A percentile compares a stretch with the other conserved stretches of the same genome.
phyloP scores from a whole-genome alignment of 192 early-diverging fungal genomes.

The Mortierella alpina region DNA sequence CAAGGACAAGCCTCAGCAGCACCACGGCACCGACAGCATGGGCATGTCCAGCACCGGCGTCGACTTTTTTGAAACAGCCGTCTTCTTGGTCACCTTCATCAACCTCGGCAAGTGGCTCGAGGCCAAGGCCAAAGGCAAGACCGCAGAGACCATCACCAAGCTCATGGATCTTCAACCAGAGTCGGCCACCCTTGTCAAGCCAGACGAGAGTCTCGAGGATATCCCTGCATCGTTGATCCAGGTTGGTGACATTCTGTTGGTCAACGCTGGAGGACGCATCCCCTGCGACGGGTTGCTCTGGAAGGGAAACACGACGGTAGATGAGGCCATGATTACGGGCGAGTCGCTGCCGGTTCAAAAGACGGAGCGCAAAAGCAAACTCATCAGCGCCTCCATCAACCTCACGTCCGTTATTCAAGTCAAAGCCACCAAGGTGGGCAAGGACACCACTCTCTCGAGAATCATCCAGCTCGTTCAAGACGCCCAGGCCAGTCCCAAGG shows the following conservation, averaged over 20 bases:
- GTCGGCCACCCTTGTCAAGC: conserved; percentile 67
- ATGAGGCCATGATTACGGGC: conserved; percentile 88
- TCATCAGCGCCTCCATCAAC: conserved; percentile 78
- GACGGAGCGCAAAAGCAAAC: conserved; percentile 53
- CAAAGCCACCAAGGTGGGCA: conserved; percentile 70
- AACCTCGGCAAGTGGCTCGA: conserved; percentile 86
- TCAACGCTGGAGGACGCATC: conserved; percentile 73
- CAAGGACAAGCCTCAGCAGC: conserved; percentile 18
- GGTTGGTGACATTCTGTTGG: conserved; percentile 82
- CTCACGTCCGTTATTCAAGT: conserved; percentile 65
- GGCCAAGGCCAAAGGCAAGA: conserved; percentile 80
- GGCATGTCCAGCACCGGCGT: conserved; percentile 21
- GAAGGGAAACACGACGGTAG: conserved; percentile 69
- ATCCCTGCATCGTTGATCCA: conserved; percentile 48
- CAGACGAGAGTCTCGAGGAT: conserved; percentile 38
- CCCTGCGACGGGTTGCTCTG: conserved; percentile 77
- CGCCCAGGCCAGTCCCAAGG: conserved; percentile 69
- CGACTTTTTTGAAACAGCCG: conserved; percentile 82
- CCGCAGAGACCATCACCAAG: conserved; percentile 80
- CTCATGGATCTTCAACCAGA: conserved; percentile 82
- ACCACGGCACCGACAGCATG: conserved; percentile 20
- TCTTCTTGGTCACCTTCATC: conserved; percentile 85
- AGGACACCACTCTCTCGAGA: conserved; percentile 69
- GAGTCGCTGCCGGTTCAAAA: conserved; percentile 79
- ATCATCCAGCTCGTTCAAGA: conserved; percentile 75